Base-by-base conservation (phyloP, 352 stramenopile genomes). In the Globisporangium perplexum region DNA sequence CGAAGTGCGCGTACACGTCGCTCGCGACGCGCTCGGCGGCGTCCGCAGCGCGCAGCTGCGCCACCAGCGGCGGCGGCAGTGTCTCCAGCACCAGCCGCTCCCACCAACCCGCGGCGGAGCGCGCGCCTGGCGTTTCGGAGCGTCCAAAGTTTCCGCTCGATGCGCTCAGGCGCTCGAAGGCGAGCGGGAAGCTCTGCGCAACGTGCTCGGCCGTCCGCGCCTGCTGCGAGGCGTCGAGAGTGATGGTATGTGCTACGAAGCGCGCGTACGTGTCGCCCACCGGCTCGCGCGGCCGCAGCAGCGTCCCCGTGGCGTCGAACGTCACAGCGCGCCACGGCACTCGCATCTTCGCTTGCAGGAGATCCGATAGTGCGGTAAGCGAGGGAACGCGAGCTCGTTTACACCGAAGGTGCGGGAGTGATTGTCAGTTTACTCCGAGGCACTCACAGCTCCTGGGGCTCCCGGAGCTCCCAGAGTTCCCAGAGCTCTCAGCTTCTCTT, bases 291-390 rank as follows among this genome's bases (percentile, higher is more conserved):
- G 65, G 74, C 3, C 65, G 71, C 39, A 90, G 43, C 47, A 93
- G 62, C 56, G 83, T 93, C 36, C 76, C 77, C n/a, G 76, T 93
- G 30, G 72, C 78, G 55, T 93, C 83, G 39, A 93, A 61, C 50
- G 82, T 90, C 43, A 86, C 65, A 43, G 58, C 72, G 36, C 30
- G 30, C 30, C 30, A 35, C 3, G 0, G 30, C 10, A 35, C 28
- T 14, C 30, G 30, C 30, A 12, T 3, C 7, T 14, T 35, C 28
- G 30, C 10, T 35, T 11, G 30, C 30, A 12, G 30, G 1, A 35
- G 10, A 35, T 35, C 8, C 8, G 30, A 35, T 35, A 35, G 30
- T 35, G 30, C 30, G 30, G 6, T 14, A 35, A 35, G 11, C 8
- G 10, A 35, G 30, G 8, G 30, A 35, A 35, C 8, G 7, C 8